Conservation (phyloP, 2,329 filamentous ascomycete species). For the Fusarium algeriense region DNA sequence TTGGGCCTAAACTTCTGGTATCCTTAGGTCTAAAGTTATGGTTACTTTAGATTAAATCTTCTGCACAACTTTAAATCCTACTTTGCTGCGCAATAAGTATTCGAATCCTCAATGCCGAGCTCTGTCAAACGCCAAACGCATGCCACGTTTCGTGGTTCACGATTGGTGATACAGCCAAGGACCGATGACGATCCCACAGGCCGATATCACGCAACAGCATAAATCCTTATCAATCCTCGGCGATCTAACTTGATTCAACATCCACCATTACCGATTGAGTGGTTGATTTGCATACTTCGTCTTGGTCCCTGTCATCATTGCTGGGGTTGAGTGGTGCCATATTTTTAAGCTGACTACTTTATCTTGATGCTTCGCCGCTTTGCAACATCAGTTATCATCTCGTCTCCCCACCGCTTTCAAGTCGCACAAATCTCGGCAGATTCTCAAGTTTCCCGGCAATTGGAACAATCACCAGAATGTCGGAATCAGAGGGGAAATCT, state of each 20-base stretch:
- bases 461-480: background rate
- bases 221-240: background rate
- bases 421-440: background rate
- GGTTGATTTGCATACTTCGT: background rate
- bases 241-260: background rate
- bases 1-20: background rate
- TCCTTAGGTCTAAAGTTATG: background rate
- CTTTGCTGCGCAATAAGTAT: background rate
- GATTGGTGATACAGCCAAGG: background rate
- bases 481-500: slow-evolving; percentile 5
- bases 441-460: background rate
- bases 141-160: background rate
- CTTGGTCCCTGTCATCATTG: background rate
- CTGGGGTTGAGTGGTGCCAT: slow-evolving; percentile 11
- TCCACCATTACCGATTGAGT: background rate
- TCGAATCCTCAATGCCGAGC: background rate
- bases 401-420: too few relatives aligned
- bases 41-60: background rate
- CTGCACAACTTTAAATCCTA: background rate
- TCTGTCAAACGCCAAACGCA: background rate
- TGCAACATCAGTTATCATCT: background rate
- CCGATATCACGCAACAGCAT: slow-evolving; percentile 7
- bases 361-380: background rate
- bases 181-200: background rate
- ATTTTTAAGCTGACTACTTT: background rate